phyloP scores from a whole-genome alignment of 129 eudicot genomes.

The Mikania micrantha region DNA sequence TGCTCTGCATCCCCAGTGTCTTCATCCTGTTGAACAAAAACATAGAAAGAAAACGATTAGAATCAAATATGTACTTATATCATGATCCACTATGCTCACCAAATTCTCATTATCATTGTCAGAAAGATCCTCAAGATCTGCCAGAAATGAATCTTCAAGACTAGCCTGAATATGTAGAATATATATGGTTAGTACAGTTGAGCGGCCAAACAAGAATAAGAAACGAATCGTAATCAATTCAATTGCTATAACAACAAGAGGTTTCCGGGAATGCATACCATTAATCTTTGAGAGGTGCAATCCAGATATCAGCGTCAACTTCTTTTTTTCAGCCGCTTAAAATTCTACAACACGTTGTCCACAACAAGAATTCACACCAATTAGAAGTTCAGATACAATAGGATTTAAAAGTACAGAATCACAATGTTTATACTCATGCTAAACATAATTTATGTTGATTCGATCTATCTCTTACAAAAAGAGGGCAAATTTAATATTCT shows the following conservation, averaged over 20 bases:
- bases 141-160: constrained; percentile 90
- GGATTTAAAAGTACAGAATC: neutral
- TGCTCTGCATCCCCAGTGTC: constrained; percentile 47
- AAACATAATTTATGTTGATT: neutral
- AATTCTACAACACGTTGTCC: neutral
- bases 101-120: constrained; percentile 67
- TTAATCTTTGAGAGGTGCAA: neutral
- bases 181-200: neutral
- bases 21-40: constrained; percentile 35
- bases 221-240: neutral
- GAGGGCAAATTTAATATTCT: neutral
- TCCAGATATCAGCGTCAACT: neutral
- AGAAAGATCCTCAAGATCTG: constrained; percentile 95
- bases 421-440: neutral
- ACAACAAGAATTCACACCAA: neutral
- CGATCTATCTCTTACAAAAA: neutral
- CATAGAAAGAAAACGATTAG: neutral
- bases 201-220: neutral
- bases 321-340: neutral
- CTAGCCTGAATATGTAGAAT: constrained; percentile 48
- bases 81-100: constrained; percentile 36
- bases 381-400: neutral
- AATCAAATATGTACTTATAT: neutral
- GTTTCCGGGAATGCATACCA: neutral
- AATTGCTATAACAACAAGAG: neutral